Evolutionary conservation across 1,139 yeast species (phyloP), one percentile per base, ranked within the genome.

Genomic region (Zhuliangozyma blackwelliae): DNA sequence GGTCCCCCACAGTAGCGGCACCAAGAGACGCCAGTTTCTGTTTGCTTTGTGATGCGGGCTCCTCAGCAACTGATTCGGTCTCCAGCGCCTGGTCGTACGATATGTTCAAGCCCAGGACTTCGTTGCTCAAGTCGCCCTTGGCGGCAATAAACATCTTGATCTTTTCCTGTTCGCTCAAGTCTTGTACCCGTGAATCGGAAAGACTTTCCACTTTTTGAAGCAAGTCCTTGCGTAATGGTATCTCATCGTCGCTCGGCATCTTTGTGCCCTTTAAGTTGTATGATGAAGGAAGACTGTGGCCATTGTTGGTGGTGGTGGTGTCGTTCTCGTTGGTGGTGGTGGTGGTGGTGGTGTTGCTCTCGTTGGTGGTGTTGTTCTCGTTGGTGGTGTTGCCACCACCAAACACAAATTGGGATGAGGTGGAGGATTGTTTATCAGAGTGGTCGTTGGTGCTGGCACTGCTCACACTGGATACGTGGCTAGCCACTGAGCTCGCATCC

Each of bases 191-290:
- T 23, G 40, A 40, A 11, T 46, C 40, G 5, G 47, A 38, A 10
- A 45, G 27, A 19, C 47, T 38, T 19, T 54, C 54, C 31, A 44
- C 43, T 34, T 51, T 52, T 23, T 49, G 44, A 4, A 56, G 48
- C 38, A 66, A 51, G 43, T 65, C 72, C 37, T 52, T 53, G 40
- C 72, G 50, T 6, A 52, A 45, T 1, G 72, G 72, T 5, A 64
- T 44, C 7, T 59, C 68, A 33, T 50, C 53, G 8, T 43, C 48
- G 13, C 12, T 25, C 11, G 7, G 25, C 6, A 52, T 39, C 28
- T 50, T 39, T 5, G 55, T 44, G 7, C 59, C 60, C 19, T 51
- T 36, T n/a, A 54, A 34, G 31, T 49, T 47, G 27, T 44, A 47
- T 3, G 48, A 32, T 8, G 46, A 40, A 13, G 43, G 39, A 11